phyloP scores from a whole-genome alignment of 768 basidiomycete species.

The Phaeolepiota aurea region DNA sequence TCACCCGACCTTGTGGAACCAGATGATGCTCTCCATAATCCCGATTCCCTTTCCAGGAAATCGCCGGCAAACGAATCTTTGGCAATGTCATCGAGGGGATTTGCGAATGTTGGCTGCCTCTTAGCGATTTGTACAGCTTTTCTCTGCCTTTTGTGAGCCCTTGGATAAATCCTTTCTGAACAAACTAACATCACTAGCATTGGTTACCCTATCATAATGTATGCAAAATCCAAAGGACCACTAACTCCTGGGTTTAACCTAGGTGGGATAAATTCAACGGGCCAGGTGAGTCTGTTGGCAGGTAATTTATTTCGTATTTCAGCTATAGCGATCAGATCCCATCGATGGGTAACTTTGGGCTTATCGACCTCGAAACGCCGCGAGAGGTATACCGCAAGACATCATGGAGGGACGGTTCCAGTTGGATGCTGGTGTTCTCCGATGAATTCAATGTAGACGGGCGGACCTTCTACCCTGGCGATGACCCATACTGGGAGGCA shows the following conservation, averaged over 20 bases:
- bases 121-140: constrained; percentile 38
- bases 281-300: constrained; percentile 37
- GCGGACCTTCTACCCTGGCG: constrained; percentile 72
- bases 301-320: too few species aligned
- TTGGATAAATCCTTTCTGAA: not conserved
- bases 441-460: constrained; percentile 79
- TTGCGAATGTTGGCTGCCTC: constrained; percentile 69
- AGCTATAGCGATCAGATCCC: too few species aligned
- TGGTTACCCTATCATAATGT: constrained; percentile 39
- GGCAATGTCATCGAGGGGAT: constrained; percentile 46
- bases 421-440: constrained; percentile 58
- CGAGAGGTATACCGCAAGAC: constrained; percentile 41
- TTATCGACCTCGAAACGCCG: constrained; percentile 56
- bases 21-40: constrained; percentile 72
- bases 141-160: constrained; percentile 56
- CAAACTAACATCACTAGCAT: constrained; percentile 20
- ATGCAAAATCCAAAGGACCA: constrained; percentile 12
- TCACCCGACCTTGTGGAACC: constrained; percentile 47
- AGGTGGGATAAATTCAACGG: constrained; percentile 59
- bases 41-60: constrained; percentile 25
- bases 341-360: constrained; percentile 46
- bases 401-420: constrained; percentile 50
- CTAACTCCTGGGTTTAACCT: constrained; percentile 22
- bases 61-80: constrained; percentile 16
- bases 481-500: constrained; percentile 84